Evolutionary conservation across 352 stramenopile species (phyloP).

Genomic region (Phytophthora foliorum): DNA sequence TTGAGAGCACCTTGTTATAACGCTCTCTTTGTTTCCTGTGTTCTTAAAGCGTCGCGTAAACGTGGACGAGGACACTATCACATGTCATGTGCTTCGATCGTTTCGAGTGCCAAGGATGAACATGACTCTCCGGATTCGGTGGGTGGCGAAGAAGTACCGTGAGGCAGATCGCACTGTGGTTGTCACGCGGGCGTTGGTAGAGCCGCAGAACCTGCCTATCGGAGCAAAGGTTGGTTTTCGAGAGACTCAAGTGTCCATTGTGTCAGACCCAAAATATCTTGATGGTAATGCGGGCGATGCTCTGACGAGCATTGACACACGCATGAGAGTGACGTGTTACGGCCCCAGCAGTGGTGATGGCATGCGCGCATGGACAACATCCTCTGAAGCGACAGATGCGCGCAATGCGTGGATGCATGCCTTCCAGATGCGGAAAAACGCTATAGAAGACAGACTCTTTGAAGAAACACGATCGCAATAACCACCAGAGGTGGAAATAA

Average conservation of each 20-base stretch:
- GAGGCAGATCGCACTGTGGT: constrained; percentile 20
- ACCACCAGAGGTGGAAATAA: background rate
- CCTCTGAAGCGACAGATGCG: constrained; percentile 1
- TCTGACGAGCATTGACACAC: constrained; percentile 6
- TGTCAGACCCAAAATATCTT: background rate
- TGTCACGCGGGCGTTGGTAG: constrained; percentile 13
- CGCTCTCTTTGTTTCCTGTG: background rate
- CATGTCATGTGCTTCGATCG: constrained; percentile 13
- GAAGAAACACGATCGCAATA: constrained; percentile 17
- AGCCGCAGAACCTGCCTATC: constrained; percentile 15
- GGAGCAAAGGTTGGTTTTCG: constrained; percentile 10
- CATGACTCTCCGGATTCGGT: constrained; percentile 22
- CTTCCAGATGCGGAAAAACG: constrained; percentile 21
- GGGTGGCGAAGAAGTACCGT: constrained; percentile 19
- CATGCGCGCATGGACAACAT: constrained; percentile 22
- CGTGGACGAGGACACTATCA: constrained; percentile 14
- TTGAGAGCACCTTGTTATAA: background rate
- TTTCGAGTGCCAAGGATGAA: constrained; percentile 10
- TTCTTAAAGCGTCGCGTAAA: constrained; percentile 7
- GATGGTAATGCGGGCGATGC: background rate
- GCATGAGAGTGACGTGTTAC: constrained; percentile 16
- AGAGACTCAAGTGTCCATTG: constrained; percentile 32
- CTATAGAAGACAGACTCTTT: constrained; percentile 28
- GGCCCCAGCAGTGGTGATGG: constrained; percentile 8
- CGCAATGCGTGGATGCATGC: constrained; percentile 18